Base-by-base conservation (phyloP, 306 rosid species). In the Vachellia collinsii region DNA sequence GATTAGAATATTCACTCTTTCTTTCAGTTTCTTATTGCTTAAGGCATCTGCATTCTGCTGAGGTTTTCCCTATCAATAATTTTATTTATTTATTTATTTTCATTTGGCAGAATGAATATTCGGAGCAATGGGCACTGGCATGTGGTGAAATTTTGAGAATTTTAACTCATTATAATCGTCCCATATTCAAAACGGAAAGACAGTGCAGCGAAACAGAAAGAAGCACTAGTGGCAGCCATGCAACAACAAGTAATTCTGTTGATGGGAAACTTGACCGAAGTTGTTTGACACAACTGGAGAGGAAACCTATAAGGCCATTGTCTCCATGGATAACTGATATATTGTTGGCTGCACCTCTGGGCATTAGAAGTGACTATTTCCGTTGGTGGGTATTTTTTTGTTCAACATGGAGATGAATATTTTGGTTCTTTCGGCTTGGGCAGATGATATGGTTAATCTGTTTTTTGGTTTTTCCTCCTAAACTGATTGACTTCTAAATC, bases 101-200 rank as follows among this genome's bases (percentile, higher is more conserved):
- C 78, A 59, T 79, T 81, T 80, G 65, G 42, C 93, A 95, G 99
- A 91, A 85, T 72, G 98, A 93, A 78, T 95, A 93, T 72, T 95
- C 99, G 34, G 99, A 95, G 85, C 97, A 95, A 77, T 95, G 99
- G 99, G 98, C 99, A 54, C 82, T 95, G 82, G 99, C 99, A 76
- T 92, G 97, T 83, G 97, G 98, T 76, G 99, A 95, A 87, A 90
- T 95, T 84, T 88, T 95, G 87, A 90, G 99, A 66, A 92, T 95
- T 78, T 84, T 95, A 80, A 95, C 99, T 80, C 99, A 95, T 89
- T 95, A 95, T 81, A 95, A 95, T 82, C 98, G 99, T 70, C 99
- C 99, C 20, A 85, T 91, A 76, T 93, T 89, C 92, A 95, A 93
- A 86, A 84, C 23, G 61, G 97, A 91, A 69, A 93, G 70, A 67